Conservation (phyloP, 768 basidiomycete genomes). For the Hydnomerulius pinastri region DNA sequence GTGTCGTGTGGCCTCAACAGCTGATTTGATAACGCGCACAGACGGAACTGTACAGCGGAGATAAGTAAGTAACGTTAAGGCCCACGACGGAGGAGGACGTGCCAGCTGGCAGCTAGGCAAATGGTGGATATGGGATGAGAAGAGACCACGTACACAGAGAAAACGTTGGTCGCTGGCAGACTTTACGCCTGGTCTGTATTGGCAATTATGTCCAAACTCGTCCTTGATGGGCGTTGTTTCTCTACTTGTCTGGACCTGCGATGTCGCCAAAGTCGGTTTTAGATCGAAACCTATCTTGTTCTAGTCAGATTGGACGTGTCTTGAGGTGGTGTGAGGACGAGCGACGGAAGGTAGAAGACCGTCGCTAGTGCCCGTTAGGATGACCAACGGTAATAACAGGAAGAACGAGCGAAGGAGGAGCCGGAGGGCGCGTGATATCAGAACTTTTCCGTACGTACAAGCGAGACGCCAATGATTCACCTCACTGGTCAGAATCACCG, state of each 20-base stretch:
- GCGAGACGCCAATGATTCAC: too few species aligned
- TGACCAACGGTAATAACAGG: slow-evolving; percentile 10
- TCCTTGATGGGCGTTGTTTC: slow-evolving; percentile 5
- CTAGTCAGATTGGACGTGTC: slow-evolving; percentile 1
- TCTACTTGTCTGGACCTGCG: slow-evolving; percentile 19
- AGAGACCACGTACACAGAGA: not conserved
- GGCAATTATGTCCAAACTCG: slow-evolving; percentile 16
- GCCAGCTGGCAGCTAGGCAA: too few species aligned
- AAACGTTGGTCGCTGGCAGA: not conserved
- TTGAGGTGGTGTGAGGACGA: not conserved
- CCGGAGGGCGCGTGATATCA: too few species aligned
- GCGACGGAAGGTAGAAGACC: not conserved
- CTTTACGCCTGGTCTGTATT: slow-evolving; percentile 7
- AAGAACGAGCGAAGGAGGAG: not conserved
- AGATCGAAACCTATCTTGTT: slow-evolving; percentile 7
- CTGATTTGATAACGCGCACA: not conserved
- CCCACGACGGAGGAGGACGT: slow-evolving; percentile 9
- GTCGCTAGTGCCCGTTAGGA: slow-evolving; percentile 10
- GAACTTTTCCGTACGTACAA: too few species aligned
- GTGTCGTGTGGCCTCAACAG: not conserved
- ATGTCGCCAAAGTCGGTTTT: slow-evolving; percentile 3
- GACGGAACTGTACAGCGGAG: slow-evolving; percentile 28
- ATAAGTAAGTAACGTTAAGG: slow-evolving; percentile 16
- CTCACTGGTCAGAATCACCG: too few species aligned
- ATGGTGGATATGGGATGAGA: not conserved